These are phyloP conservation scores for Kodamaea hsintzibuensis DNA, from an alignment of 805 yeast species.

Conservation along the genomic window DNA sequence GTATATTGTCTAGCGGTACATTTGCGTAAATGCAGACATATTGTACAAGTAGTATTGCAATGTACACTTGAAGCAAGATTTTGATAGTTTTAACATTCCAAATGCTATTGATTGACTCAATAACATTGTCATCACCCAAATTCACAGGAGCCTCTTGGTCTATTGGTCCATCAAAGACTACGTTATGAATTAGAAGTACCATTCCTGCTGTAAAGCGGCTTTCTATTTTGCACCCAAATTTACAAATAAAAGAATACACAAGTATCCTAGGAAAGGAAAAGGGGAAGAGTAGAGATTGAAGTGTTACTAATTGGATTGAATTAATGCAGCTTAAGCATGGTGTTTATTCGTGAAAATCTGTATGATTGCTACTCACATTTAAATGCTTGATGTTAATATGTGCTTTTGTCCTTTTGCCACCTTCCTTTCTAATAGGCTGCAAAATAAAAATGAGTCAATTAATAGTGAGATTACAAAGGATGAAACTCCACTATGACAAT, in stretches of 20 bases:
- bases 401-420: no score
- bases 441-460: no score
- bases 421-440: no score
- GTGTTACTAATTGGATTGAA: no score
- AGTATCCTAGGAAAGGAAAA: no score
- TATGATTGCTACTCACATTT: no score
- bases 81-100: constrained; percentile 16
- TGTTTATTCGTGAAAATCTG: no score
- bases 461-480: no score
- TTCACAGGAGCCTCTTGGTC: not conserved
- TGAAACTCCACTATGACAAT: no score
- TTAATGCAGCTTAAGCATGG: no score
- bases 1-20: constrained; percentile 37
- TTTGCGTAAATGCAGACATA: constrained; percentile 30
- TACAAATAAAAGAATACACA: not conserved
- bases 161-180: constrained; percentile 7
- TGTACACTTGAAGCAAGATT: constrained; percentile 18
- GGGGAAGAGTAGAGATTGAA: not conserved
- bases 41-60: constrained; percentile 26
- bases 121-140: not conserved
- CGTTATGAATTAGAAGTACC: constrained; percentile 5
- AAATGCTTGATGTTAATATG: no score
- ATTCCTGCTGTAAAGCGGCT: not conserved
- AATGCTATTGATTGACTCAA: constrained; percentile 11
- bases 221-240: constrained; percentile 6